phyloP scores from a whole-genome alignment of 352 stramenopile genomes.

The Pseudoperonospora humuli region DNA sequence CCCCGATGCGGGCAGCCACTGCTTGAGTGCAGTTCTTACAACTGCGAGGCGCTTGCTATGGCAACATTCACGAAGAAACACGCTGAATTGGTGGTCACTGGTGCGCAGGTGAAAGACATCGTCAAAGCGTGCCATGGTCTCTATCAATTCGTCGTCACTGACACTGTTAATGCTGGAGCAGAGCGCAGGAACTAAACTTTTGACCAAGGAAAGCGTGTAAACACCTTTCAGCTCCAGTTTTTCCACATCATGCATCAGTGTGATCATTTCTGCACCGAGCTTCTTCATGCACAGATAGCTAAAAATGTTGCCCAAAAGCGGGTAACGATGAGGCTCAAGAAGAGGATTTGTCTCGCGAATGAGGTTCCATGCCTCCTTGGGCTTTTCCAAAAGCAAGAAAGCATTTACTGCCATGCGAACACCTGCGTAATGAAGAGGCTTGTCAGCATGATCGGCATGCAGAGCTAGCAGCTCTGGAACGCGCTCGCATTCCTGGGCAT shows the following conservation, averaged over 20 bases:
- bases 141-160: constrained; percentile 31
- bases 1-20: constrained; percentile 18
- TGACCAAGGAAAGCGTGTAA: constrained; percentile 28
- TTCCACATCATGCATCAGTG: constrained; percentile 29
- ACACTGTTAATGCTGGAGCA: constrained; percentile 25
- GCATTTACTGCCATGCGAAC: constrained; percentile 54
- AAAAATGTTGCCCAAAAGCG: constrained; percentile 35
- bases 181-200: constrained; percentile 33
- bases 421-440: constrained; percentile 27
- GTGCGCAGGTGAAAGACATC: constrained; percentile 26
- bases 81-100: constrained; percentile 28
- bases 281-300: constrained; percentile 38
- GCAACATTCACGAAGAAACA: constrained; percentile 39
- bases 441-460: constrained; percentile 21
- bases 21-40: constrained; percentile 23
- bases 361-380: constrained; percentile 30
- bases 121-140: constrained; percentile 22
- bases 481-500: constrained; percentile 42
- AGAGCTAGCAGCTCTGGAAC: constrained; percentile 32
- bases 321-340: constrained; percentile 21
- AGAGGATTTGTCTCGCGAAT: constrained; percentile 24
- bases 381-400: constrained; percentile 42
- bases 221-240: constrained; percentile 23
- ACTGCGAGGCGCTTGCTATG: constrained; percentile 20
- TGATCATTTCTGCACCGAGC: constrained; percentile 23